These are phyloP conservation scores for Penicillium sp. DNA, from an alignment of 2,329 filamentous ascomycete species.

Conservation along the genomic window DNA sequence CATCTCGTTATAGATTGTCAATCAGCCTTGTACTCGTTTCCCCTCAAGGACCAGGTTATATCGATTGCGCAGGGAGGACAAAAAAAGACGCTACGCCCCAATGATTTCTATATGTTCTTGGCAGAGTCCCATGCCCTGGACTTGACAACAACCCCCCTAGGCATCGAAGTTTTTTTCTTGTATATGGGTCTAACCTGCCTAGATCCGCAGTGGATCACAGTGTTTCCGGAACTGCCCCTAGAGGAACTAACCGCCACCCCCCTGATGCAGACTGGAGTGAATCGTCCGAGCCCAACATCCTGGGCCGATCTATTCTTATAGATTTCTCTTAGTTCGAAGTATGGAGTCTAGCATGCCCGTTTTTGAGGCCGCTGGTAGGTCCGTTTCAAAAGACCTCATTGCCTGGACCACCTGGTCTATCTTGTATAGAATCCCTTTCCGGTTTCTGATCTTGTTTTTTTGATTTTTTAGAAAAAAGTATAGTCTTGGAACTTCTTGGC, in stretches of 20 bases:
- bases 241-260: conserved; percentile 9
- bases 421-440: not conserved
- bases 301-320: conserved; percentile 14
- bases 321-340: conserved; percentile 9
- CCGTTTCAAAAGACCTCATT: not conserved
- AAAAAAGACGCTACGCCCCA: not conserved
- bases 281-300: conserved; percentile 13
- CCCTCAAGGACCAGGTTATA: not conserved
- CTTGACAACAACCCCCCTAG: conserved; percentile 14
- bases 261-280: conserved; percentile 12
- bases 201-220: conserved; percentile 14
- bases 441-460: not conserved
- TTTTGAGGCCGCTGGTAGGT: conserved; percentile 18
- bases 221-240: conserved; percentile 1
- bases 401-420: not conserved
- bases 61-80: not conserved
- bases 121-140: conserved; percentile 9
- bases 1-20: not conserved
- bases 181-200: conserved; percentile 4
- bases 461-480: too few species aligned
- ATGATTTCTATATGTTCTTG: conserved; percentile 11
- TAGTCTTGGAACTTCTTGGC: conserved; percentile 24
- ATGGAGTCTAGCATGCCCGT: conserved; percentile 16
- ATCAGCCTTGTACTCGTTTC: not conserved
- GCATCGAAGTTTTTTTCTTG: conserved; percentile 22